phyloP scores from a whole-genome alignment of 176 grass and related monocot species.

The Puccinellia tenuiflora region DNA sequence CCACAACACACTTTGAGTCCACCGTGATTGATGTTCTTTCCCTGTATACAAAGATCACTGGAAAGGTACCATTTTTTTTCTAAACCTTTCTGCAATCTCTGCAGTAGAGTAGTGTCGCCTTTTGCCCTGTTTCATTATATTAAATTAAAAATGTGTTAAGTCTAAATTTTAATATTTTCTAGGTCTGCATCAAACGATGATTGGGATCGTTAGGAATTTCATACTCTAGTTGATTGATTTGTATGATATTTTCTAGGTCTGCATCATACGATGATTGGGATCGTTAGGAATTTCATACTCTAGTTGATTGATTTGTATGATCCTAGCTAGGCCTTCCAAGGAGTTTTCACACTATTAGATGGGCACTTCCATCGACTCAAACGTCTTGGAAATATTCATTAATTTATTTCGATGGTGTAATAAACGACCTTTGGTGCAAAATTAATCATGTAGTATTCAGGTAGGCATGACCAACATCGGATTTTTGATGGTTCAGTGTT shows the following conservation, averaged over 20 bases:
- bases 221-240: not conserved
- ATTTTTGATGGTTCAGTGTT: too few species aligned
- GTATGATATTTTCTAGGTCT: not conserved
- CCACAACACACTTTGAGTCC: slow-evolving; percentile 93
- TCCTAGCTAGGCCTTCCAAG: not conserved
- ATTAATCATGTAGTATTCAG: too few species aligned
- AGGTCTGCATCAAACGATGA: not conserved
- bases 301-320: not conserved
- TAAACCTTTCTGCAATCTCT: not conserved
- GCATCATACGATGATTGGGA: not conserved
- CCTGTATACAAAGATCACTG: slow-evolving; percentile 76
- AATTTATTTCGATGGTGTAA: not conserved
- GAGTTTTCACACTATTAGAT: not conserved
- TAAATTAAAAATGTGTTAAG: not conserved
- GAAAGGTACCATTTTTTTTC: slow-evolving; percentile 56
- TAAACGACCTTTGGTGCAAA: too few species aligned
- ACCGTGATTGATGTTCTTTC: slow-evolving; percentile 87
- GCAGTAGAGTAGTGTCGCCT: not conserved
- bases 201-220: not conserved
- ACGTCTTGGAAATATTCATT: not conserved
- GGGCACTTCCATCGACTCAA: not conserved
- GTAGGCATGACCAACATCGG: too few species aligned
- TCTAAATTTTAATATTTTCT: not conserved
- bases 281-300: not conserved
- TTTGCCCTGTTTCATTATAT: not conserved